phyloP scores from a whole-genome alignment of 768 basidiomycete species.

The Suillus lakei region DNA sequence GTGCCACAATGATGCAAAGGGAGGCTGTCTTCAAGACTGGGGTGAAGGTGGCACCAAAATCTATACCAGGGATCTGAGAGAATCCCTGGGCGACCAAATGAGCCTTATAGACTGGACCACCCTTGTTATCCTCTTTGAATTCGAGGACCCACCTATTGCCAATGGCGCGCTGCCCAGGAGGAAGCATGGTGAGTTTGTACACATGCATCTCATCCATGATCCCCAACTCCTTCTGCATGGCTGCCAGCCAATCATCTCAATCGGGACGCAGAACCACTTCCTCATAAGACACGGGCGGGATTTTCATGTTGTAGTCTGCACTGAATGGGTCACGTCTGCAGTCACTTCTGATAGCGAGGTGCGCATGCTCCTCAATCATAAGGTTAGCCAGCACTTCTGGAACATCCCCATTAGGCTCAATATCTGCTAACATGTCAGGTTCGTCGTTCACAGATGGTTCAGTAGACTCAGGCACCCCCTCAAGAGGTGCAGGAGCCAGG shows the following conservation, averaged over 20 bases:
- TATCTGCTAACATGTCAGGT: no score
- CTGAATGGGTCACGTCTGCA: background rate
- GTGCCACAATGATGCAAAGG: background rate
- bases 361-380: no score
- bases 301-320: background rate
- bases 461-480: no score
- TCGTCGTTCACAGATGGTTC: no score
- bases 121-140: conserved; percentile 1
- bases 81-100: conserved; percentile 11
- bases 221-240: background rate
- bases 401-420: no score
- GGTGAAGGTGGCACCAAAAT: conserved; percentile 10
- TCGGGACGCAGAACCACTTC: background rate
- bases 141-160: background rate
- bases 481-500: no score
- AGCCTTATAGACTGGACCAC: background rate
- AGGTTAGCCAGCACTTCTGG: no score
- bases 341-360: background rate
- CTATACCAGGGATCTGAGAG: conserved; percentile 11
- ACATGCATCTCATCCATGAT: background rate
- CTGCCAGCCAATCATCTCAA: background rate
- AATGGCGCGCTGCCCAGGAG: background rate
- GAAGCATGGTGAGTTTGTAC: background rate
- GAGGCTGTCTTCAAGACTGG: conserved; percentile 4
- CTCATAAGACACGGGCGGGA: background rate